These are phyloP conservation scores for Taiozyma sp. DNA, from an alignment of 1,139 yeast species.

Conservation along the genomic window DNA sequence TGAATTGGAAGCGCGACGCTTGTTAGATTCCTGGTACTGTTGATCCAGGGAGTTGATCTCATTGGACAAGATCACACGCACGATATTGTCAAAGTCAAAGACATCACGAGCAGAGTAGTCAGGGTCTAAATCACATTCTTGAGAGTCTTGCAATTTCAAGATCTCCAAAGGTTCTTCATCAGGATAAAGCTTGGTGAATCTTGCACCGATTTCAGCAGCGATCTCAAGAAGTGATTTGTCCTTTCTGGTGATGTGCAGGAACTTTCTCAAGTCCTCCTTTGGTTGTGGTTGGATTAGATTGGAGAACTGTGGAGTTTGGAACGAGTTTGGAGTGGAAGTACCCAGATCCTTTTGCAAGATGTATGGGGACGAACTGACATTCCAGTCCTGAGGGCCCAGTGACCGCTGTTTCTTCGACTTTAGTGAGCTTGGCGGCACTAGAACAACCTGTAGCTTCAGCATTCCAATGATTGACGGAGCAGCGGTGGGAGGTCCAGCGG, in stretches of 20 bases:
- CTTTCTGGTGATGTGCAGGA: constrained; percentile 56
- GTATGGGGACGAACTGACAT: constrained; percentile 15
- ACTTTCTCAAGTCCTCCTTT: constrained; percentile 35
- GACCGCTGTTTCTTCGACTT: constrained; percentile 8
- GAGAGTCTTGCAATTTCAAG: constrained; percentile 55
- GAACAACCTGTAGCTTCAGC: constrained; percentile 36
- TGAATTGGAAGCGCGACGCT: constrained; percentile 19
- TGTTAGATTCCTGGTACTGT: constrained; percentile 2
- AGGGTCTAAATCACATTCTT: constrained; percentile 72
- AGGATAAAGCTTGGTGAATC: constrained; percentile 63
- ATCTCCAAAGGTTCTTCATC: constrained; percentile 48
- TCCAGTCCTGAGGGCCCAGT: background rate
- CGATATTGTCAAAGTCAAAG: constrained; percentile 49
- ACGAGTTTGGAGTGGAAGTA: constrained; percentile 11
- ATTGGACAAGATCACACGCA: constrained; percentile 49
- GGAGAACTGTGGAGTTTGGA: constrained; percentile 2
- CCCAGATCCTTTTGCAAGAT: constrained; percentile 8
- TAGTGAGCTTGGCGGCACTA: constrained; percentile 33
- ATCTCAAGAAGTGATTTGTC: constrained; percentile 41
- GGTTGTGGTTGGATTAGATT: constrained; percentile 2
- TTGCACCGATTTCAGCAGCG: constrained; percentile 42
- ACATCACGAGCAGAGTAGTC: constrained; percentile 64
- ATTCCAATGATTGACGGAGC: constrained; percentile 15
- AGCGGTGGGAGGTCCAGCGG: background rate
- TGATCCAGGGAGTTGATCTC: constrained; percentile 27